phyloP scores from a whole-genome alignment of 768 basidiomycete species.

The Amanita rubescens region DNA sequence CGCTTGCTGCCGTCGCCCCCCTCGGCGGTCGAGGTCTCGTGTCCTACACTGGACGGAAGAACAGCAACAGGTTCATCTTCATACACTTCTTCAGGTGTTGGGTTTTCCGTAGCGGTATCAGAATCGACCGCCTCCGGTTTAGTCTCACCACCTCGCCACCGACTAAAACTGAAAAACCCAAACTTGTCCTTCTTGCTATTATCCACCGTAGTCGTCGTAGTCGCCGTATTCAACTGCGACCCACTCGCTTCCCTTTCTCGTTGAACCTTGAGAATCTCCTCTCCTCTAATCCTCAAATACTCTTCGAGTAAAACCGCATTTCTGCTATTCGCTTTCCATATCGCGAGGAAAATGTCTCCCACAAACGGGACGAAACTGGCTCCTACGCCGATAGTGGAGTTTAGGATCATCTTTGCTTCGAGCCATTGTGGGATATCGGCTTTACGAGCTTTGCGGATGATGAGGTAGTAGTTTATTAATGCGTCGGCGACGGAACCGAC shows the following conservation, averaged over 20 bases:
- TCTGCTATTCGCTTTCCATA: slow-evolving; percentile 83
- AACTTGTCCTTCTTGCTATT: background rate
- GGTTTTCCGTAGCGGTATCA: no score
- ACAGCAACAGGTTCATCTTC: background rate
- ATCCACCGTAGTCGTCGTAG: background rate
- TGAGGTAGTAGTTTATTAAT: slow-evolving; percentile 63
- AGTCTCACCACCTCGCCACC: background rate
- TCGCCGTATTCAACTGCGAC: slow-evolving; percentile 6
- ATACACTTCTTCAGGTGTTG: background rate
- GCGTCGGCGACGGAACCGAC: slow-evolving; percentile 62
- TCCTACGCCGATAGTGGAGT: slow-evolving; percentile 62
- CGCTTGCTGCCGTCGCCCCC: background rate
- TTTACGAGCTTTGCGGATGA: slow-evolving; percentile 67
- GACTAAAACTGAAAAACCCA: background rate
- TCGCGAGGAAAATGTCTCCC: slow-evolving; percentile 71
- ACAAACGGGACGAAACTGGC: slow-evolving; percentile 63
- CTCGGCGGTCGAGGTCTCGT: background rate
- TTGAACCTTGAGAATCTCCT: slow-evolving; percentile 47
- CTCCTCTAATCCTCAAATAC: slow-evolving; percentile 70
- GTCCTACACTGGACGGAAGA: background rate
- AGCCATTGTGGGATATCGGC: slow-evolving; percentile 69
- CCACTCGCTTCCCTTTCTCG: slow-evolving; percentile 19
- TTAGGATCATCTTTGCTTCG: slow-evolving; percentile 62
- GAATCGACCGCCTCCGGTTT: background rate
- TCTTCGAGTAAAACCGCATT: slow-evolving; percentile 86